Evolutionary conservation across 73 alveolate genomes (phyloP).

Genomic region (Tetrahymena malaccensis): DNA sequence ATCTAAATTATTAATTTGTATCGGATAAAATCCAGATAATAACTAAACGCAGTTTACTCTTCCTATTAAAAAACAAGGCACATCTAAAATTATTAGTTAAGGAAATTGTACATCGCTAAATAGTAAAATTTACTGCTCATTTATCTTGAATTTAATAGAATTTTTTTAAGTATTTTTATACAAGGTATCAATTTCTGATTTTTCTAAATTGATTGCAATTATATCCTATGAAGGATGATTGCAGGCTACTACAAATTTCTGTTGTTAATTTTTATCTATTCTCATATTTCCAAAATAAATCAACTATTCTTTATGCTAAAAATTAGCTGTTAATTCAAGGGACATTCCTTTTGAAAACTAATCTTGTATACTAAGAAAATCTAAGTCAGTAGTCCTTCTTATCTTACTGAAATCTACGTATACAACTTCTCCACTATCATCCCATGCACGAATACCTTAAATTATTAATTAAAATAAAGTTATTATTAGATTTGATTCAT

Average conservation of each 20-base stretch:
- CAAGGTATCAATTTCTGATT: not conserved
- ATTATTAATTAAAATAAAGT: not conserved
- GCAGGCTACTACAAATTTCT: not conserved
- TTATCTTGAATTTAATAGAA: not conserved
- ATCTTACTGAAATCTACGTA: not conserved
- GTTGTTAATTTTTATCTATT: not conserved
- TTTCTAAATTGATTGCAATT: not conserved
- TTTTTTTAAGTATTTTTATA: not conserved
- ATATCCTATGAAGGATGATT: not conserved
- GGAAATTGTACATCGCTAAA: not conserved
- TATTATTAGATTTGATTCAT: not conserved
- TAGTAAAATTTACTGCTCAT: not conserved
- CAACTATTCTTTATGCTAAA: not conserved
- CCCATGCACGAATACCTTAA: not conserved
- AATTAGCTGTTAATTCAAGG: not conserved
- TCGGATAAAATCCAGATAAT: not conserved
- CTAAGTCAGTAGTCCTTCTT: not conserved
- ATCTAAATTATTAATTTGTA: not conserved
- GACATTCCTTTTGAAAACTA: not conserved
- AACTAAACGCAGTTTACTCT: not conserved
- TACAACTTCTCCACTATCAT: not conserved
- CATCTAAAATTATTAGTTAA: not conserved
- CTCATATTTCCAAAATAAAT: not conserved
- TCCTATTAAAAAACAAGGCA: not conserved
- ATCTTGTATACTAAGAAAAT: not conserved